phyloP scores from a whole-genome alignment of 805 yeast genomes.

The Cyberlindnera mycetangii region DNA sequence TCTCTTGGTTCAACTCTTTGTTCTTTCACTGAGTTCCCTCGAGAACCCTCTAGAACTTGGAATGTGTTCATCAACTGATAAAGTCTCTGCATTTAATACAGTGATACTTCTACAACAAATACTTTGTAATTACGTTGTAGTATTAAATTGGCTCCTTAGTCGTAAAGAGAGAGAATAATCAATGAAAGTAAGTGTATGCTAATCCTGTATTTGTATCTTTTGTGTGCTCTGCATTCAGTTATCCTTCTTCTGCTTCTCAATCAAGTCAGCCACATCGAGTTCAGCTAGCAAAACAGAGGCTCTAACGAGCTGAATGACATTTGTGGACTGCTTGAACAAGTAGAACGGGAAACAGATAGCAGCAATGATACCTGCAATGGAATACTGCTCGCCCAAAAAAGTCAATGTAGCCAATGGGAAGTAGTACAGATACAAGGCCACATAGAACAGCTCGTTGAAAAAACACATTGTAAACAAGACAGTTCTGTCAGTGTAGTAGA shows the following conservation, averaged over 20 bases:
- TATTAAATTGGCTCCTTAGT: background rate
- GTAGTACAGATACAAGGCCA: slow-evolving; percentile 78
- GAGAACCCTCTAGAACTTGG: background rate
- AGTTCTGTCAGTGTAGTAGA: slow-evolving; percentile 82
- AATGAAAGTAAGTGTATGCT: background rate
- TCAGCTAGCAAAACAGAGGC: slow-evolving; percentile 83
- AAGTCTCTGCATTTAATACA: background rate
- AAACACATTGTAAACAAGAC: slow-evolving; percentile 89
- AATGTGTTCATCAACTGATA: slow-evolving; percentile 1
- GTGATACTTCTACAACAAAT: background rate
- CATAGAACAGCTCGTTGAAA: slow-evolving; percentile 88
- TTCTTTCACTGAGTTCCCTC: background rate
- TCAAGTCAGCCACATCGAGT: slow-evolving; percentile 49
- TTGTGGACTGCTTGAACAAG: slow-evolving; percentile 86
- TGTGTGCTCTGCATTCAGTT: background rate
- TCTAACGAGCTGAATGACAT: slow-evolving; percentile 80
- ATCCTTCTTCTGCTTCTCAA: slow-evolving; percentile 20
- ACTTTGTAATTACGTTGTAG: no score
- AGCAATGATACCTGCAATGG: slow-evolving; percentile 59
- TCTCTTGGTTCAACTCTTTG: background rate
- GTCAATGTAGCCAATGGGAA: slow-evolving; percentile 40
- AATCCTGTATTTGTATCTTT: background rate
- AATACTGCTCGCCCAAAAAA: slow-evolving; percentile 36
- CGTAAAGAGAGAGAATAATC: background rate
- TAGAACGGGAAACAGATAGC: slow-evolving; percentile 77